Evolutionary conservation across 2,329 filamentous ascomycete species (phyloP).

Genomic region (Fusarium luffae): DNA sequence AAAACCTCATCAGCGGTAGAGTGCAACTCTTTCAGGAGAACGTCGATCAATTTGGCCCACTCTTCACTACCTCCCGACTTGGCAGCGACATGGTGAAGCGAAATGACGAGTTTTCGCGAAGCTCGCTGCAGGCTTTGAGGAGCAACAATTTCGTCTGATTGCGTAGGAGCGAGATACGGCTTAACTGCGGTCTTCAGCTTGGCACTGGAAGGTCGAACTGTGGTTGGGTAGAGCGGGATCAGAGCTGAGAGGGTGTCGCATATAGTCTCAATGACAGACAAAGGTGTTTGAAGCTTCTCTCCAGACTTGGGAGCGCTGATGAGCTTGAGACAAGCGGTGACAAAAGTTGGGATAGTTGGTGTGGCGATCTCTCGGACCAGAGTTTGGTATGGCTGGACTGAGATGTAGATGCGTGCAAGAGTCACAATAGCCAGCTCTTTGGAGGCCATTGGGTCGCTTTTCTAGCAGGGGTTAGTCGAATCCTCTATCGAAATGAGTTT

Average conservation of each 20-base stretch:
- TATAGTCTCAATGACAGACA: conserved; percentile 71
- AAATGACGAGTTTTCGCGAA: conserved; percentile 73
- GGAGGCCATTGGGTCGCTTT: conserved; percentile 78
- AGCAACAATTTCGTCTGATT: conserved; percentile 60
- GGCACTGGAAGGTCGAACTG: conserved; percentile 79
- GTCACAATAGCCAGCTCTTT: conserved; percentile 83
- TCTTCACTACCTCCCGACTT: conserved; percentile 82
- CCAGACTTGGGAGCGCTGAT: conserved; percentile 57
- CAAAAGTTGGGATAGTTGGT: conserved; percentile 79
- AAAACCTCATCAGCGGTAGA: conserved; percentile 80
- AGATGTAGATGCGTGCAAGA: conserved; percentile 83
- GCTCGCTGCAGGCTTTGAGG: conserved; percentile 65
- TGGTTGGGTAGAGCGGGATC: conserved; percentile 83
- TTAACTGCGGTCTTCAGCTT: conserved; percentile 73
- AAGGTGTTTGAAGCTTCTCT: conserved; percentile 49
- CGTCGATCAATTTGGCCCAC: conserved; percentile 76
- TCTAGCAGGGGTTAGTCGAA: conserved; percentile 59
- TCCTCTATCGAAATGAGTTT: not conserved
- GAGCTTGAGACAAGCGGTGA: conserved; percentile 77
- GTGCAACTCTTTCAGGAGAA: conserved; percentile 73
- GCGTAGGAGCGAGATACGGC: conserved; percentile 72
- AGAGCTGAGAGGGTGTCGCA: conserved; percentile 78
- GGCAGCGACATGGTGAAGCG: conserved; percentile 82
- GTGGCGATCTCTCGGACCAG: conserved; percentile 89
- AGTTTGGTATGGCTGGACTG: conserved; percentile 84